Evolutionary conservation across 495 filamentous ascomycete genomes (phyloP), one percentile per base, ranked within the genome.

Genomic region (Xylaria grammica): DNA sequence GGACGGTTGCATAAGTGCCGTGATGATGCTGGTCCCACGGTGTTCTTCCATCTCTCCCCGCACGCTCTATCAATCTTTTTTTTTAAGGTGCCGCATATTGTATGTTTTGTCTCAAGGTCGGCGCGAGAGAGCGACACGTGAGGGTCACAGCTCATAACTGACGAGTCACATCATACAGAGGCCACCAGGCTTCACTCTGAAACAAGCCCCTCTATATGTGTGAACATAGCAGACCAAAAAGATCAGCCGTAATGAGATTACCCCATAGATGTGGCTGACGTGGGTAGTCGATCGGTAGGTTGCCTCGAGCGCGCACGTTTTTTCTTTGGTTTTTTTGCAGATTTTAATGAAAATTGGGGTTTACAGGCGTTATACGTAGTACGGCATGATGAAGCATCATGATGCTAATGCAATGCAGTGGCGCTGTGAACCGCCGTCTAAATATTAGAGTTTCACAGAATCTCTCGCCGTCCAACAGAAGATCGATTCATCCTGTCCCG

Each of bases 351-450:
- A 42, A 3, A 10, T 42, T 15, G 4, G 5, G 4, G 5, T 36
- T 36, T 11, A 36, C 4, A 5, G 32, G 5, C 11, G 32, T 36
- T 15, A 30, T 13, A 34, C 7, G 50, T 58, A 58, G 54, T 24
- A 42, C 52, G 20, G 24, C 52, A 27, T n/a, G 27, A 32, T 42
- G 24, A 56, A 42, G 19, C 30, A n/a, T 32, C 50, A 53, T 29
- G 17, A 29, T 36, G 22, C 4, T 42, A 36, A 42, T 42, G 40
- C 40, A 8, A 45, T 45, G 38, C 26, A n/a, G 38, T 45, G 24
- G 26, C 38, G 26, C 17, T 20, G 17, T 6, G 40, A 42, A 17
- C 40, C 40, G 6, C 13, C 40, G 40, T 42, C 40, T 17, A 15
- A 36, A 36, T 36, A 36, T 36, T 36, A 4, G 11, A 11, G 32